phyloP scores from a whole-genome alignment of 441 rosid genomes.

The Adansonia grandidieri region DNA sequence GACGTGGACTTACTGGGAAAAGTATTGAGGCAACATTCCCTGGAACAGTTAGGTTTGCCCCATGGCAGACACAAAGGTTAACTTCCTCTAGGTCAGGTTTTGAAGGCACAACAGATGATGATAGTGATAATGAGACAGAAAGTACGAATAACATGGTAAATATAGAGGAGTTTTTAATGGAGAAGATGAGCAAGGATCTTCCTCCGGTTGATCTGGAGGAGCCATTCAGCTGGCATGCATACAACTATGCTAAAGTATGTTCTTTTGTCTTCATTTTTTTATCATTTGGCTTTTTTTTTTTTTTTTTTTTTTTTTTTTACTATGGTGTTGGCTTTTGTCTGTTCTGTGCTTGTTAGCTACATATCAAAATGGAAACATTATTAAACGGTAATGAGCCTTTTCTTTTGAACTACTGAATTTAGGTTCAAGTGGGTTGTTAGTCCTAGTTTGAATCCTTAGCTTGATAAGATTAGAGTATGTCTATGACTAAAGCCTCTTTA shows the following conservation, averaged over 20 bases:
- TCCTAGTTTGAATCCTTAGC: not conserved
- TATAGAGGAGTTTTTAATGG: slow-evolving; percentile 77
- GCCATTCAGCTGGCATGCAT: slow-evolving; percentile 97
- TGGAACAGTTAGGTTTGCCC: slow-evolving; percentile 90
- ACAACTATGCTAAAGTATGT: slow-evolving; percentile 84
- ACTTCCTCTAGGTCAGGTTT: slow-evolving; percentile 39
- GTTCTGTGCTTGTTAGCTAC: not conserved
- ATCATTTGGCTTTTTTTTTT: not conserved
- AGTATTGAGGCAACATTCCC: slow-evolving; percentile 88
- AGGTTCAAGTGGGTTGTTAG: not conserved
- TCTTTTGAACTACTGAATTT: not conserved
- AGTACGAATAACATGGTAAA: slow-evolving; percentile 66
- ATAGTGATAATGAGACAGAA: slow-evolving; percentile 71
- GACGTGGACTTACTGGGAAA: slow-evolving; percentile 79
- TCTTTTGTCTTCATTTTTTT: slow-evolving; percentile 2
- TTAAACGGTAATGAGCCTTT: not conserved
- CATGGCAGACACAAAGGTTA: slow-evolving; percentile 64
- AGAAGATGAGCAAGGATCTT: slow-evolving; percentile 86
- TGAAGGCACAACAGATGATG: slow-evolving; percentile 64
- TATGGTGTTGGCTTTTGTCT: not conserved
- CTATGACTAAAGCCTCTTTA: not conserved
- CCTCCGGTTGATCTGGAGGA: slow-evolving; percentile 88
- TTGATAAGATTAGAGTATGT: not conserved
- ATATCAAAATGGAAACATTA: not conserved
- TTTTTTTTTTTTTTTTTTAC: too few relatives aligned